Conservation (phyloP, 2,329 filamentous ascomycete species). For the Leptographium procerum region DNA sequence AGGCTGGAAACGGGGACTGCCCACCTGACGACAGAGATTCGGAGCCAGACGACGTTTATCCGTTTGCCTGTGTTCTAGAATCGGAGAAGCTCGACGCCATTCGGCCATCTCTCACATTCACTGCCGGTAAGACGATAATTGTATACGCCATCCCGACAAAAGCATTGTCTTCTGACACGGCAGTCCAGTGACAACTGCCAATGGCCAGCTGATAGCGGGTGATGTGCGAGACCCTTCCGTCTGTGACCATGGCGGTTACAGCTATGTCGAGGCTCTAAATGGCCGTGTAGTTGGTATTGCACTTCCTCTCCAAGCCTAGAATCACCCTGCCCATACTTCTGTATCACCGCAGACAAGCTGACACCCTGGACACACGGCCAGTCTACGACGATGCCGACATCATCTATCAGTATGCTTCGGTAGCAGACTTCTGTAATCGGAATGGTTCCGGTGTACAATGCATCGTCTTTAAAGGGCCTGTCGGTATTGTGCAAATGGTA, state of each 20-base stretch:
- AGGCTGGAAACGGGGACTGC: neutral
- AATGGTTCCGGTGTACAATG: neutral
- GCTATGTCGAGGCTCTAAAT: conserved; percentile 18
- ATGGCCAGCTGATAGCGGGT: neutral
- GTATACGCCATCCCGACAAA: neutral
- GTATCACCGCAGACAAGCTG: neutral
- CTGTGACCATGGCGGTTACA: neutral
- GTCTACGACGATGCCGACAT: conserved; percentile 15
- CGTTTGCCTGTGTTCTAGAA: conserved; percentile 31
- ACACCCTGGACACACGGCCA: conserved; percentile 6
- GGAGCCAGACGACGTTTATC: conserved; percentile 33
- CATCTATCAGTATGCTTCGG: conserved; percentile 19
- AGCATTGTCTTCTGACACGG: neutral
- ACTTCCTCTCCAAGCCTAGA: neutral
- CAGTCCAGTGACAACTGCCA: conserved; percentile 2
- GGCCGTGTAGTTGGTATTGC: conserved; percentile 18
- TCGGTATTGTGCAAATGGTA: conserved; percentile 27
- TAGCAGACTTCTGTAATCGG: neutral
- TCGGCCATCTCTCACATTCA: conserved; percentile 29
- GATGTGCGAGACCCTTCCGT: neutral
- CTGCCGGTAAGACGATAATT: conserved; percentile 26
- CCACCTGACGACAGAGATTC: conserved; percentile 1
- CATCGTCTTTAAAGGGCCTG: conserved; percentile 15
- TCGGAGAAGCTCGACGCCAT: conserved; percentile 24
- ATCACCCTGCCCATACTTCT: conserved; percentile 7